Evolutionary conservation across 139 green algal species (phyloP).

Genomic region (Coccomyxa sp.): DNA sequence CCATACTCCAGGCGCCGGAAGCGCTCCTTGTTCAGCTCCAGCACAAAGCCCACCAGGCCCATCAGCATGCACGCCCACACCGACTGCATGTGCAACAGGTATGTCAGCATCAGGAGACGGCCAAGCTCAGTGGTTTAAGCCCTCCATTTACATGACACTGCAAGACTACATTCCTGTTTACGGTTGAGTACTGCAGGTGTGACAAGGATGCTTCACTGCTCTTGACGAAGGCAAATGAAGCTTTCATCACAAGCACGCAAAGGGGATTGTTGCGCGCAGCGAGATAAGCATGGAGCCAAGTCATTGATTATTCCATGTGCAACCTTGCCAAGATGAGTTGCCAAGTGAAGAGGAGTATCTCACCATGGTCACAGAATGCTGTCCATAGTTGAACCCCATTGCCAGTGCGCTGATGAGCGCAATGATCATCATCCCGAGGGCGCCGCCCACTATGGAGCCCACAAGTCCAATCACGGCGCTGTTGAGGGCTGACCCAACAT

Average conservation of each 20-base stretch:
- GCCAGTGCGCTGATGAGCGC: not conserved
- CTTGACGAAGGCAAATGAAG: not conserved
- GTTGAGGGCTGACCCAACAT: not conserved
- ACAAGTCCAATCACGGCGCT: not conserved
- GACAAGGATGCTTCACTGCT: not conserved
- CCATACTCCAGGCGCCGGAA: not conserved
- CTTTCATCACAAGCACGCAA: not conserved
- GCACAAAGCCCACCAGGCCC: not conserved
- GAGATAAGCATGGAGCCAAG: not conserved
- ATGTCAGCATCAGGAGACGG: not conserved
- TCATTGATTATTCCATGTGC: not conserved
- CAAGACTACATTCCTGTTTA: not conserved
- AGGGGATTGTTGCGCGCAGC: not conserved
- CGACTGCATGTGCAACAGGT: not conserved
- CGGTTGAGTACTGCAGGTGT: not conserved
- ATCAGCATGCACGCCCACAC: not conserved
- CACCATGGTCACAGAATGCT: not conserved
- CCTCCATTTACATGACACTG: too few relatives aligned
- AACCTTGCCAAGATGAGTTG: not conserved
- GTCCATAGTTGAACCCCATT: not conserved
- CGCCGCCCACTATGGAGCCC: not conserved
- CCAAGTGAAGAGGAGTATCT: not conserved
- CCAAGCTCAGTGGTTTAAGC: not conserved
- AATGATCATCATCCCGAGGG: not conserved
- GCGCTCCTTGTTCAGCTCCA: slow-evolving; percentile 1